phyloP scores from a whole-genome alignment of 495 filamentous ascomycete species.

The Aspergillus leporis region DNA sequence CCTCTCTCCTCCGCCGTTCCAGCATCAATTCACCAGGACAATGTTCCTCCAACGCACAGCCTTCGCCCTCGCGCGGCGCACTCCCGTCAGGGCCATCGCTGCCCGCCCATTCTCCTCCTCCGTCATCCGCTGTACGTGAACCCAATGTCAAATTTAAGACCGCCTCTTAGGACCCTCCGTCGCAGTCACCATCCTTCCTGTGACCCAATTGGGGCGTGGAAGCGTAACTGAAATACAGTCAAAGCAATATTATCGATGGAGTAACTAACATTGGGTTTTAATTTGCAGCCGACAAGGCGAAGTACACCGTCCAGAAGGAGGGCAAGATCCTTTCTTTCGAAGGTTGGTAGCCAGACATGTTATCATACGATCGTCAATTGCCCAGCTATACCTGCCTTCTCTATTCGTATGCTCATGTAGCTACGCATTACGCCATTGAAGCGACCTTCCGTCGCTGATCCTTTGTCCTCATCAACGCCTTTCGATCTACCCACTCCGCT shows the following conservation, averaged over 20 bases:
- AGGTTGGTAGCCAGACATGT: slow-evolving; percentile 33
- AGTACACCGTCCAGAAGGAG: slow-evolving; percentile 37
- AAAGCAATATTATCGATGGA: not conserved
- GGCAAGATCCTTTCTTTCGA: slow-evolving; percentile 50
- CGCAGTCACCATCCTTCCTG: slow-evolving; percentile 13
- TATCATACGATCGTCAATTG: slow-evolving; percentile 19
- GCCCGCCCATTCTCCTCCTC: slow-evolving; percentile 51
- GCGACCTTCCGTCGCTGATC: not conserved
- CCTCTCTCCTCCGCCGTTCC: slow-evolving; percentile 25
- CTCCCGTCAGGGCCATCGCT: slow-evolving; percentile 57
- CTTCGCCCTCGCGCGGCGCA: slow-evolving; percentile 69
- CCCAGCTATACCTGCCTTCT: not conserved
- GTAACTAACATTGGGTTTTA: slow-evolving; percentile 32
- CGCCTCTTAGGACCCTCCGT: slow-evolving; percentile 26
- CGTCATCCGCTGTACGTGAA: slow-evolving; percentile 49
- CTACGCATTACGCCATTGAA: not conserved
- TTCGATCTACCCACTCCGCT: not conserved
- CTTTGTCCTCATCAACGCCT: not conserved
- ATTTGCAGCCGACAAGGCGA: slow-evolving; percentile 35
- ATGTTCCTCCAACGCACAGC: slow-evolving; percentile 87
- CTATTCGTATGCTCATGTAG: slow-evolving; percentile 1
- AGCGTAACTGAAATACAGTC: not conserved
- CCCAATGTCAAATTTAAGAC: slow-evolving; percentile 21
- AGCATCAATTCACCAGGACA: slow-evolving; percentile 37
- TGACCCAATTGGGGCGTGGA: slow-evolving; percentile 22